Conservation (phyloP, 495 filamentous ascomycete genomes). For the Haplographium delicatum region DNA sequence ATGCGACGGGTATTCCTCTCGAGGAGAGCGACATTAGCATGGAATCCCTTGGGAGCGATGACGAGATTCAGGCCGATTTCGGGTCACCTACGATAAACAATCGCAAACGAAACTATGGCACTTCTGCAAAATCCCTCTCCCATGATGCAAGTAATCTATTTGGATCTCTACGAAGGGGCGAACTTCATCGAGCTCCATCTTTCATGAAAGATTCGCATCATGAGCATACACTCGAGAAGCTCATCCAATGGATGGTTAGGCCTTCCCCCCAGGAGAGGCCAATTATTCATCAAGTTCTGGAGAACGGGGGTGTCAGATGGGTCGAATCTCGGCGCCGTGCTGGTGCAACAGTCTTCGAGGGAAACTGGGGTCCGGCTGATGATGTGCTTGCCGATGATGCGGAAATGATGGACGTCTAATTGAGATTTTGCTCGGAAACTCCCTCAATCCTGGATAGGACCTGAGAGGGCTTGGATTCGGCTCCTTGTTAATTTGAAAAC, state of each 20-base stretch:
- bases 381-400: constrained; percentile 63
- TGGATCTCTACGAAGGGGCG: constrained; percentile 33
- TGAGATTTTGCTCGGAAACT: constrained; percentile 17
- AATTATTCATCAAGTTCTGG: constrained; percentile 63
- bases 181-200: constrained; percentile 67
- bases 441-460: constrained; percentile 25
- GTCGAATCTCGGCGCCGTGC: constrained; percentile 67
- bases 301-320: constrained; percentile 66
- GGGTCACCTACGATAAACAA: constrained; percentile 27
- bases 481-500: constrained; percentile 16
- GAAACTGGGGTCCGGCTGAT: constrained; percentile 86
- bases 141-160: constrained; percentile 40
- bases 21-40: constrained; percentile 34
- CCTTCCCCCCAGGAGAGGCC: constrained; percentile 71
- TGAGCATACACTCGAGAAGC: constrained; percentile 67
- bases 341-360: constrained; percentile 88
- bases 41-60: constrained; percentile 30
- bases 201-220: constrained; percentile 79
- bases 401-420: constrained; percentile 64
- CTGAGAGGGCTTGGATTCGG: constrained; percentile 21
- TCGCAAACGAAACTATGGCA: constrained; percentile 18
- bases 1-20: constrained; percentile 63
- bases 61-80: constrained; percentile 26
- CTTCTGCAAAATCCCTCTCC: constrained; percentile 27
- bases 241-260: constrained; percentile 85